These are phyloP conservation scores for Tylopilus rubrobrunneus DNA, from an alignment of 768 basidiomycete species.

Conservation along the genomic window DNA sequence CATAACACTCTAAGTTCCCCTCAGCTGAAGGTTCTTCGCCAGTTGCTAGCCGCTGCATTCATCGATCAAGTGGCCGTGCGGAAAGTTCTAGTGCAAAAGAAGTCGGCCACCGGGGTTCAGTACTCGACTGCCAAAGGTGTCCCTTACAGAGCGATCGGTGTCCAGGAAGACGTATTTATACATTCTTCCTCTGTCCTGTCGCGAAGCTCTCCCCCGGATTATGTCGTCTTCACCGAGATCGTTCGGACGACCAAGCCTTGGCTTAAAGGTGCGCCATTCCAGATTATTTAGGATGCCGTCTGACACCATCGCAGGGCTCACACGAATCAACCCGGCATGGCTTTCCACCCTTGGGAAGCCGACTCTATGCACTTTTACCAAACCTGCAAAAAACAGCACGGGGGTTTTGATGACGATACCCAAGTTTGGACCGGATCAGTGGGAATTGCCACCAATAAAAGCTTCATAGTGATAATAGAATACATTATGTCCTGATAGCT, in stretches of 20 bases:
- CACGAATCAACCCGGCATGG: slow-evolving; percentile 86
- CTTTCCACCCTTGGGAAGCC: slow-evolving; percentile 72
- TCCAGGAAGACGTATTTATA: slow-evolving; percentile 85
- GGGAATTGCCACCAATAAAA: slow-evolving; percentile 74
- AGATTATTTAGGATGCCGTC: neutral
- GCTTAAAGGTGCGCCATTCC: slow-evolving; percentile 62
- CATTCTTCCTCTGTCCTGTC: slow-evolving; percentile 86
- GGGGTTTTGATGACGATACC: slow-evolving; percentile 76
- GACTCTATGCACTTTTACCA: slow-evolving; percentile 86
- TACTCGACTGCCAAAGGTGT: slow-evolving; percentile 76
- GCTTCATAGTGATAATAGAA: slow-evolving; percentile 15
- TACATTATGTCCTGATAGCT: slow-evolving; percentile 11
- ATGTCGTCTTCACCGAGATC: slow-evolving; percentile 78
- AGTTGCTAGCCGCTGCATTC: slow-evolving; percentile 84
- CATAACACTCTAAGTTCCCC: slow-evolving; percentile 6
- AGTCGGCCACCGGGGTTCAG: slow-evolving; percentile 56
- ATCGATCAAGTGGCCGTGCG: slow-evolving; percentile 94
- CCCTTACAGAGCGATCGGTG: slow-evolving; percentile 75
- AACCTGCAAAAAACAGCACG: slow-evolving; percentile 66
- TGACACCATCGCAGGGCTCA: slow-evolving; percentile 52
- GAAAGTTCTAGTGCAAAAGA: slow-evolving; percentile 71
- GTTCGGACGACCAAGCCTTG: slow-evolving; percentile 70
- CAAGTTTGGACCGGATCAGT: slow-evolving; percentile 77
- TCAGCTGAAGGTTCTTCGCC: slow-evolving; percentile 86
- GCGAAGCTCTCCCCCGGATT: slow-evolving; percentile 73